These are phyloP conservation scores for Ulota crispa DNA, from an alignment of 225 moss, liverwort and hornwort genomes.

Conservation along the genomic window DNA sequence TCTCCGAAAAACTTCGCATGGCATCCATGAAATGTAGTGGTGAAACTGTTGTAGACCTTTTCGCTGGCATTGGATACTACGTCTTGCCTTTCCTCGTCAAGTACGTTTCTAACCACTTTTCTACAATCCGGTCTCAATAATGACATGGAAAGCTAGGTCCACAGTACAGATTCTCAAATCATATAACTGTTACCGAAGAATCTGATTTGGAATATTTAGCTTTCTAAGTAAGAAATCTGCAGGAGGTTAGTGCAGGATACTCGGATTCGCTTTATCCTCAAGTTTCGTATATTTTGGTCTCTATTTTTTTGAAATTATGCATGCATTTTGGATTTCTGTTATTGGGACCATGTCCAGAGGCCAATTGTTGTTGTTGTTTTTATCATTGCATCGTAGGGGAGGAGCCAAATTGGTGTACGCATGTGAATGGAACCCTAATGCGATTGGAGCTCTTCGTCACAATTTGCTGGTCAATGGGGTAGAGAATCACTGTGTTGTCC, in stretches of 20 bases:
- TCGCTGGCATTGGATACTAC: conserved; percentile 91
- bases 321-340: conserved; percentile 8
- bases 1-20: conserved; percentile 87
- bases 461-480: conserved; percentile 74
- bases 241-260: neutral
- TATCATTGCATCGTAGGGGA: conserved; percentile 48
- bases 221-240: neutral
- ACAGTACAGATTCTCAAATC: neutral
- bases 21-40: conserved; percentile 62
- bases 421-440: conserved; percentile 91
- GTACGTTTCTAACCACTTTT: conserved; percentile 31
- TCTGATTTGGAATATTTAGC: neutral
- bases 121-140: neutral
- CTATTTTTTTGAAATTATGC: neutral
- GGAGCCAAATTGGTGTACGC: conserved; percentile 76
- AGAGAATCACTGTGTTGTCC: conserved; percentile 62
- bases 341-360: neutral
- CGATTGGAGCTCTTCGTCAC: conserved; percentile 72
- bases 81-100: conserved; percentile 83
- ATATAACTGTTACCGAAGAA: neutral
- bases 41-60: conserved; percentile 80
- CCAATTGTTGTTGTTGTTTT: neutral
- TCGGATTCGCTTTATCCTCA: neutral
- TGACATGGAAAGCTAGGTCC: neutral
- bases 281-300: neutral